Base-by-base conservation (phyloP, 139 green algal species). In the Microglena sp. region DNA sequence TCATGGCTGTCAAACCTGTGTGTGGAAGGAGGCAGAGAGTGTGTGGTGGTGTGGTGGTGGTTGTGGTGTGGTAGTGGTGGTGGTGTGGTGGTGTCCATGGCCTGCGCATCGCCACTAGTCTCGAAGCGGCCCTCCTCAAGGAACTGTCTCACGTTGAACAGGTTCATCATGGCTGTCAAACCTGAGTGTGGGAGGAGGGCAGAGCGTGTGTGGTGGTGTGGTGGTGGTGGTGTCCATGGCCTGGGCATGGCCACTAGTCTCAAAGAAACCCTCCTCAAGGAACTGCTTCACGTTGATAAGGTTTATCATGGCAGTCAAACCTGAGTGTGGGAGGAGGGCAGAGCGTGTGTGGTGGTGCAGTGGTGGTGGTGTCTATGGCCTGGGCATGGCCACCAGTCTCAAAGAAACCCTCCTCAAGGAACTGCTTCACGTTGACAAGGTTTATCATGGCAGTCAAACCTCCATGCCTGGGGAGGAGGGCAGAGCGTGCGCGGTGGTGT, bases 381-480 rank as follows among this genome's bases (percentile, higher is more conserved):
- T n/a, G n/a, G n/a, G 50, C 15, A 24, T 11, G 40, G 15, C 40
- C 11, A 50, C 40, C 11, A 15, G 11, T 24, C 11, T 24, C 15
- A 15, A 50, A 50, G 40, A 50, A 50, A 1, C 74, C 69, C 55
- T 80, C 66, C 62, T 82, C 72, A 33, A 85, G 53, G 24, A 85
- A 77, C 62, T 63, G 21, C 45, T 30, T 28, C 1, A 74, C 78
- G 46, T 85, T 85, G 66, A 60, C 78, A 66, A 85, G 78, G 62
- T 79, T 85, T 54, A 85, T 62, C 58, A 82, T 70, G 11, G 78
- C 71, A 4, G 72, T 79, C 36, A 82, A 36, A 68, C 73, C 73
- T 79, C 11, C 11, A 50, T 50, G 40, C 11, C 40, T 50, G 11
- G 40, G 40, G 11, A 50, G 40, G 40, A 15, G 11, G 11, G 40